Base-by-base conservation (phyloP, 2,329 filamentous ascomycete genomes). In the Corynespora cassiicola region DNA sequence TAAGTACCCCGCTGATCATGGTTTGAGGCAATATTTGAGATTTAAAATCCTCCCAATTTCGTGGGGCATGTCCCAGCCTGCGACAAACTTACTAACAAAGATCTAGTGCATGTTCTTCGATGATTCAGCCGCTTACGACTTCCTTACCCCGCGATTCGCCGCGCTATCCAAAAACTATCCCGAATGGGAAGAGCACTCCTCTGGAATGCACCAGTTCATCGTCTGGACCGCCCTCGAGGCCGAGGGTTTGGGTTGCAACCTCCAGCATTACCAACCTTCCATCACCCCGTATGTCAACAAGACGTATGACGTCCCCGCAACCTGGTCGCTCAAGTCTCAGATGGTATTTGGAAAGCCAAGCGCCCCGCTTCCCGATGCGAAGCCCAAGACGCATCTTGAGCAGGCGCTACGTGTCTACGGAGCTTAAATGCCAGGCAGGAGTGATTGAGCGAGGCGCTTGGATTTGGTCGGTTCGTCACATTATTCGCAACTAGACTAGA, bases 331-430 rank as follows among this genome's bases (percentile, higher is more conserved):
- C 15, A 61, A 61, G 41, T 35, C 31, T 10, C 54, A 63, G 41
- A 23, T 62, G 41, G 52, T 60, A 8, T 63, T 61, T 43, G 69
- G 70, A 7, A 61, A 59, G 26, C 52, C 58, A 1, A 51, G 51
- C 6, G 65, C 58, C 24, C 60, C 55, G 2, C 19, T 50, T 18
- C 42, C 42, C 10, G 63, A 60, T 38, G 49, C 45, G 10, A 48
- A 61, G 50, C 52, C 53, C 4, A 63, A 58, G 46, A 52, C 45
- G 19, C 47, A 50, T n/a, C 31, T 65, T 30, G 56, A 66, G 31
- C 42, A 55, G 20, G 52, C 57, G 16, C 34, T 67, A 25, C 56
- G 47, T 40, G 50, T 63, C 19, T 61, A 52, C 47, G 57, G 62
- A 9, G 28, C n/a, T n/a, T n/a, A n/a, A n/a, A n/a, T n/a, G n/a